These are phyloP conservation scores for Azolla pinnata DNA, from an alignment of 75 land plant species.

Conservation along the genomic window DNA sequence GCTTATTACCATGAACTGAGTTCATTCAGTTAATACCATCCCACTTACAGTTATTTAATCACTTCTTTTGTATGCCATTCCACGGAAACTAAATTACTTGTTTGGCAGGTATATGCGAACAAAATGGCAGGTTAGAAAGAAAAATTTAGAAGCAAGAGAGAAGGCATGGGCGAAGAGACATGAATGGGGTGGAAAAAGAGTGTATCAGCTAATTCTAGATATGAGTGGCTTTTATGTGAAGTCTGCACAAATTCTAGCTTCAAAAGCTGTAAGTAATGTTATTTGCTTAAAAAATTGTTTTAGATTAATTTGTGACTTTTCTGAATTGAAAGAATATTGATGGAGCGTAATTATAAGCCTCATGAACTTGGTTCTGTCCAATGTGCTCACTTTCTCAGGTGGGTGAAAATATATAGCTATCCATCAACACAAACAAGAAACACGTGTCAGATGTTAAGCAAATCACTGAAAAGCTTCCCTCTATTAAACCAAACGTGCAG, in stretches of 20 bases:
- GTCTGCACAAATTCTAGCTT: conserved; percentile 40
- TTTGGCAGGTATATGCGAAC: conserved; percentile 33
- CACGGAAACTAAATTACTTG: neutral
- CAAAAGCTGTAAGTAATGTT: conserved; percentile 30
- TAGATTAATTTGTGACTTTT: too few relatives aligned
- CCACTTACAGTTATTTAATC: neutral
- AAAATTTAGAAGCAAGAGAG: conserved; percentile 18
- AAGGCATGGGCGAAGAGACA: conserved; percentile 28
- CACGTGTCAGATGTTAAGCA: too few relatives aligned
- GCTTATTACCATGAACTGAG: neutral
- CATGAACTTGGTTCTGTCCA: too few relatives aligned
- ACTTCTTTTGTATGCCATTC: neutral
- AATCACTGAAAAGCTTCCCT: too few relatives aligned
- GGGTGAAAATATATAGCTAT: too few relatives aligned
- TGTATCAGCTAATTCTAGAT: conserved; percentile 31
- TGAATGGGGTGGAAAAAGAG: conserved; percentile 42
- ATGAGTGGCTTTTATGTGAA: conserved; percentile 47
- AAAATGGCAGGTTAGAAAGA: conserved; percentile 25
- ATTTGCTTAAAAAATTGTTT: neutral
- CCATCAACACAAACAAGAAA: too few relatives aligned
- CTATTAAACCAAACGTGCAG: too few relatives aligned
- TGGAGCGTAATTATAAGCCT: too few relatives aligned
- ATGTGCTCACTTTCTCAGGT: too few relatives aligned
- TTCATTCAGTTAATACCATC: neutral
- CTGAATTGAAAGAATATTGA: too few relatives aligned